Conservation (phyloP, 2,329 filamentous ascomycete species). For the Scleromitrula shiraiana region DNA sequence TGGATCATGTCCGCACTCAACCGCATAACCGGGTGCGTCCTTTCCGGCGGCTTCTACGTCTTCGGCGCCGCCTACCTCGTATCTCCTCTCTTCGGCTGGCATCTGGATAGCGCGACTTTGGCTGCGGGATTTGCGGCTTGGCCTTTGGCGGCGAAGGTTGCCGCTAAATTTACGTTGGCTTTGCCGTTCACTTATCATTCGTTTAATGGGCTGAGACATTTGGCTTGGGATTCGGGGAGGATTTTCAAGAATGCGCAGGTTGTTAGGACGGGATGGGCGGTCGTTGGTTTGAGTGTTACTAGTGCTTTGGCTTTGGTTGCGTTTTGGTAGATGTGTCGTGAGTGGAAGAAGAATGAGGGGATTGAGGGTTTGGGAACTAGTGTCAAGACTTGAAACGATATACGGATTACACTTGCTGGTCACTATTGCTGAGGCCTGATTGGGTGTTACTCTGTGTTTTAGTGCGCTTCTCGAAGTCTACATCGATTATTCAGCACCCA, state of each 20-base stretch:
- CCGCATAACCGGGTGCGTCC: conserved; percentile 54
- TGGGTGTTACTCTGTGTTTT: too few relatives aligned
- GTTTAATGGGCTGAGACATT: conserved; percentile 63
- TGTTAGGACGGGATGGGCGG: conserved; percentile 55
- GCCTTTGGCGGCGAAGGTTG: conserved; percentile 50
- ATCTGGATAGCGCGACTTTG: conserved; percentile 56
- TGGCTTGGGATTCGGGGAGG: conserved; percentile 60
- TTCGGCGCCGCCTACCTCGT: conserved; percentile 60
- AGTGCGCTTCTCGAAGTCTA: too few relatives aligned
- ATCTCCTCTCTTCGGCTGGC: conserved; percentile 57
- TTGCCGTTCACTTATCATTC: conserved; percentile 61
- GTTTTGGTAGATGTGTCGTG: conserved; percentile 16
- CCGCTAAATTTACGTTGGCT: conserved; percentile 50
- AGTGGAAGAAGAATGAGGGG: not conserved
- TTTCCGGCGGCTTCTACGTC: conserved; percentile 57
- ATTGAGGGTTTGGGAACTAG: not conserved
- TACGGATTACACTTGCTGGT: too few relatives aligned
- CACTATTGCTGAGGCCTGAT: too few relatives aligned
- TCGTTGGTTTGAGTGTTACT: conserved; percentile 46
- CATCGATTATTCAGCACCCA: too few relatives aligned
- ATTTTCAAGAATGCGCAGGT: conserved; percentile 57
- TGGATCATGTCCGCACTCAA: conserved; percentile 54
- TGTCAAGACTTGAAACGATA: too few relatives aligned
- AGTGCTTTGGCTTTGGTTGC: conserved; percentile 33
- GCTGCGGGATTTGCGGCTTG: conserved; percentile 57